Base-by-base conservation (phyloP, 192 early-diverging fungal species). In the Neocallimastix lanati region DNA sequence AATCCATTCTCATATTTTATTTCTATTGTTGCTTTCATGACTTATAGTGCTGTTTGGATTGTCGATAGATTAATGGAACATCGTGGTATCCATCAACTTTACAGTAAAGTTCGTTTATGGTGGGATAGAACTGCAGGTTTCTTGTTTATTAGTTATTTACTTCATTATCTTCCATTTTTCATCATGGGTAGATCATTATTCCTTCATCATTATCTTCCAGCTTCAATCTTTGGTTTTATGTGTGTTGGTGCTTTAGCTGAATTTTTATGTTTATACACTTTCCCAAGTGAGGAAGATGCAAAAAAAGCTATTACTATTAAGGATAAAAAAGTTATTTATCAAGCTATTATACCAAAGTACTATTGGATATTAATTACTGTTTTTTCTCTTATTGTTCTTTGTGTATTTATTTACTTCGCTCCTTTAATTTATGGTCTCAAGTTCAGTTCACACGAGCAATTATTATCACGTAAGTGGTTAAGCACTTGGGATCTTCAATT, bases 131-230 rank as follows among this genome's bases (percentile, higher is more conserved):
- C 81, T 28, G 87, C 88, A 35, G 94, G 94, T 36, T 96, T 96
- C 87, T 88, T 97, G 81, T 91, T 93, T 80, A 81, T 94, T 76
- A 92, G 88, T 29, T 98, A 94, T 93, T 81, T 86, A 27, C 83
- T 96, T 79, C 96, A 98, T 82, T 98, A 94, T 83, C 35, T 94
- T 14, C 96, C 96, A 36, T 97, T 97, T 88, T 96, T 93, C 83
- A 80, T 95, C 76, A 94, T 95, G 93, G 95, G 94, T 28, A 91
- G 96, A 40, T 90, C 92, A 78, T 88, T 96, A 12, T 98, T 97
- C 84, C 83, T 98, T 80, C 96, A 98, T 86, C 96, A 98, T 86
- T 98, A 98, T 83, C 85, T 98, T 77, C 96, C 95, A 2, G 90
- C 93, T 9, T 90, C 92, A 38, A 92, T 96, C 79, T 93, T 95